A percentile compares a stretch with the other conserved stretches of the same genome.
These are phyloP conservation scores for Setaria viridis DNA, from an alignment of 202 grass and related monocot genomes.

Conservation along the genomic window DNA sequence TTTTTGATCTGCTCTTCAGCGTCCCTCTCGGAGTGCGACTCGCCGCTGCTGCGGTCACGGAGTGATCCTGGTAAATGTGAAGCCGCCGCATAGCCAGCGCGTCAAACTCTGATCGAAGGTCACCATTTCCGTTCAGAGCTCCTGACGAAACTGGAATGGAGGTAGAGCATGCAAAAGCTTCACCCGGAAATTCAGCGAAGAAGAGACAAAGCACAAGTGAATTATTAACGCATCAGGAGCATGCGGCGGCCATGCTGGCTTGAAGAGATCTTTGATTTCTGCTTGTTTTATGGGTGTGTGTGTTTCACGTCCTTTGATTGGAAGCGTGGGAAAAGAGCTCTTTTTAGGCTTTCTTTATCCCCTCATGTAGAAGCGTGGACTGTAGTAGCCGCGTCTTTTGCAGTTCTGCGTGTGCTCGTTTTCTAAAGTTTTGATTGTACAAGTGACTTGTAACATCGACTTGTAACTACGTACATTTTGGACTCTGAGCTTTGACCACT, in stretches of 20 bases:
- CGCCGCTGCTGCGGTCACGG: constrained; percentile 55
- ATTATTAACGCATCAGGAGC: constrained; percentile 11
- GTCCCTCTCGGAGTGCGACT: constrained; percentile 41
- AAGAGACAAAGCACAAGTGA: background rate
- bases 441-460: constrained; percentile 25
- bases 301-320: constrained; percentile 25
- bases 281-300: constrained; percentile 42
- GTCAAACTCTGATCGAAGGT: no score
- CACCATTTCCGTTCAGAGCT: background rate
- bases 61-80: constrained; percentile 62
- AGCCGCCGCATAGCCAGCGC: background rate
- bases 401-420: background rate
- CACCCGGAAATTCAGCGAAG: background rate
- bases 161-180: background rate
- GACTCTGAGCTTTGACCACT: constrained; percentile 17
- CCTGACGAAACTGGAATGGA: background rate
- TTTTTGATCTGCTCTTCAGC: background rate
- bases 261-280: background rate
- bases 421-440: constrained; percentile 14
- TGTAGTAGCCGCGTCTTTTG: constrained; percentile 35
- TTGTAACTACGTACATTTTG: constrained; percentile 33
- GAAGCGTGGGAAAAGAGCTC: constrained; percentile 55
- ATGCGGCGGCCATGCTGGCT: constrained; percentile 1
- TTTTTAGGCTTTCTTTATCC: constrained; percentile 55
- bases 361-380: constrained; percentile 42